Base-by-base conservation (phyloP, 768 basidiomycete genomes). In the Punctularia strigosozonata region DNA sequence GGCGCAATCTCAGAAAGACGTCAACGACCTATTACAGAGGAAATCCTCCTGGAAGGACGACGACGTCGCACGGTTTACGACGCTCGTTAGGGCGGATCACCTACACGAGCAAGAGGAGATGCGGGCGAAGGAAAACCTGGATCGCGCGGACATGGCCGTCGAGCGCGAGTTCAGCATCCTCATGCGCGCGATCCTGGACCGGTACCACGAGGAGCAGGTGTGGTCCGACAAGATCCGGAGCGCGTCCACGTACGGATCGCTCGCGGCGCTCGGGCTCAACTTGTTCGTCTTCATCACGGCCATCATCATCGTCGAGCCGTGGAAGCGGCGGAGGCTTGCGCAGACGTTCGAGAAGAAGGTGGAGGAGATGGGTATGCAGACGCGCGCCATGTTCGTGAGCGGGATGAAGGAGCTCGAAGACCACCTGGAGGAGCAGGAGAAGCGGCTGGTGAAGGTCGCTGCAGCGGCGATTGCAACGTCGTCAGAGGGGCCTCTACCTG, bases 201-300 rank as follows among this genome's bases (percentile, higher is more conserved):
- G 94, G 26, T 98, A 98, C 58, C 94, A 98, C 62, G 94, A 97
- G 61, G 95, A 99, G 56, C 95, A 99, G 57, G 77, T 97, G 2
- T 99, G 95, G 95, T 90, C 87, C 38, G 94, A 99, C 66, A 99
- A 99, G 62, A 95, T 99, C 43, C 77, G 95, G 25, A 89, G 86
- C 49, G 82, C 84, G 20, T 90, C 87, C 45, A 97, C 95, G 4
- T 97, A 97, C 55, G 92, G 90, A 3, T 83, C 81, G 28, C 64
- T 97, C 42, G 80, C 78, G 4, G 92, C 77, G 39, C 69, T 97
- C 18, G 80, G 77, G 10, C 73, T 94, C 44, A 99, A 99, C 60
- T 59, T 98, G 61, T 44, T 85, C 38, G 83, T 99, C 35, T 99
- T 99, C 56, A 59, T 98, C 41, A 61, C 83, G 44, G 94, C 95